Conservation (phyloP, 441 rosid species). For the Erodium moschatum region DNA sequence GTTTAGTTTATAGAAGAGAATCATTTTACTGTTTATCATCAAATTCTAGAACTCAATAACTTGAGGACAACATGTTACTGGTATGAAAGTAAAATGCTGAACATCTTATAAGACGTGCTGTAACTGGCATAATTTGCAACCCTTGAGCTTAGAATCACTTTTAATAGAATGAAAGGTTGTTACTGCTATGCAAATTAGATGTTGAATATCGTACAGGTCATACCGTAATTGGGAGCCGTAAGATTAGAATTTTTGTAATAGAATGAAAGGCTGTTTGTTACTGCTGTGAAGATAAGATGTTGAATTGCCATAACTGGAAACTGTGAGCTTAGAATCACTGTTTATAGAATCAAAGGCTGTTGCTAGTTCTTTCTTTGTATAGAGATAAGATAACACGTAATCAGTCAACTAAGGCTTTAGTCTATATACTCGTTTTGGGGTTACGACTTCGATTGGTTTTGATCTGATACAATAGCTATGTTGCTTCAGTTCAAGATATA, state of each 20-base stretch:
- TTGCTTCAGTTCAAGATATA: too few species aligned
- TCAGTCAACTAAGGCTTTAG: neutral
- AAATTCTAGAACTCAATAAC: constrained; percentile 2
- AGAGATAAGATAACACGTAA: neutral
- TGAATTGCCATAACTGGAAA: neutral
- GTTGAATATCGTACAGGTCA: neutral
- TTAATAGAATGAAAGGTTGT: neutral
- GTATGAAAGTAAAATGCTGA: neutral
- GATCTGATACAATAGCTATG: neutral
- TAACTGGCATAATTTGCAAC: neutral
- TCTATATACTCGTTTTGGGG: neutral
- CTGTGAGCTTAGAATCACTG: neutral
- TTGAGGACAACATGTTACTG: neutral
- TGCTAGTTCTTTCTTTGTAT: neutral
- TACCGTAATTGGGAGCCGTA: neutral
- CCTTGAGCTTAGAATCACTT: neutral
- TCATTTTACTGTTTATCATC: neutral
- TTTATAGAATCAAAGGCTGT: neutral
- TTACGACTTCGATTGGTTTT: neutral
- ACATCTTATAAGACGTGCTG: neutral
- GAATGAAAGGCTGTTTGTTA: neutral
- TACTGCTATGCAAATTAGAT: neutral
- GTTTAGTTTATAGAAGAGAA: neutral
- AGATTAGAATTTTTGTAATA: neutral
- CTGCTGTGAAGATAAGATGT: neutral